Conservation (phyloP, 1,284 basidiomycete genomes). For the Sanguinoderma infundibulare region DNA sequence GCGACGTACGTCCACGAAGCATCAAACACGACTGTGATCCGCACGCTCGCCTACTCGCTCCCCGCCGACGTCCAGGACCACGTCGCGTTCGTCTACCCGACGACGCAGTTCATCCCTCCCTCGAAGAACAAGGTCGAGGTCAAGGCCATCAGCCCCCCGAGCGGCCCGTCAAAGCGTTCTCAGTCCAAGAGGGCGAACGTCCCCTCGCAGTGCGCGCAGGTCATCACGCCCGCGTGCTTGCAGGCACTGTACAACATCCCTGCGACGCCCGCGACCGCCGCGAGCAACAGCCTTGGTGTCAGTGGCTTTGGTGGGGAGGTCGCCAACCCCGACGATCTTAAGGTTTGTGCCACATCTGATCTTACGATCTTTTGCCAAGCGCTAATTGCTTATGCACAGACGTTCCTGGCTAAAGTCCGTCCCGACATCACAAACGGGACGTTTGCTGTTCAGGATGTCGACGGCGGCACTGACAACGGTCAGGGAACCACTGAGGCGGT, state of each 20-base stretch:
- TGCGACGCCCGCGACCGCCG: slow-evolving; percentile 49
- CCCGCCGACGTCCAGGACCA: slow-evolving; percentile 39
- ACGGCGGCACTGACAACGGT: slow-evolving; percentile 36
- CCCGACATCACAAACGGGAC: slow-evolving; percentile 47
- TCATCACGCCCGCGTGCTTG: slow-evolving; percentile 59
- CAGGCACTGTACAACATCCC: slow-evolving; percentile 54
- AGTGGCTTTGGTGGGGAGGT: slow-evolving; percentile 61
- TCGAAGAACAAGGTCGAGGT: slow-evolving; percentile 14
- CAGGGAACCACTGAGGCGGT: slow-evolving; percentile 29
- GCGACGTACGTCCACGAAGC: slow-evolving; percentile 40
- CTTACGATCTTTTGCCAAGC: neutral
- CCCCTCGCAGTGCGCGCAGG: slow-evolving; percentile 21
- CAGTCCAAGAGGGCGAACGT: slow-evolving; percentile 20
- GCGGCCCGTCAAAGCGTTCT: slow-evolving; percentile 5
- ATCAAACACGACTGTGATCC: slow-evolving; percentile 36
- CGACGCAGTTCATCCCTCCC: slow-evolving; percentile 31
- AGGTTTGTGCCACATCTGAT: slow-evolving; percentile 30
- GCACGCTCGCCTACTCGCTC: slow-evolving; percentile 46
- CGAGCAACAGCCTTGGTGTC: slow-evolving; percentile 55
- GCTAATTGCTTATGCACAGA: slow-evolving; percentile 34
- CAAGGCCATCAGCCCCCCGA: slow-evolving; percentile 3
- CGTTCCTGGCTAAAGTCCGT: slow-evolving; percentile 53
- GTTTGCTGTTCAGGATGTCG: slow-evolving; percentile 20
- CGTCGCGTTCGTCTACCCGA: slow-evolving; percentile 45
- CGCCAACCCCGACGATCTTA: slow-evolving; percentile 54